A percentile compares a stretch with the other conserved stretches of the same genome.
These are phyloP conservation scores for Emericellopsis atlantica DNA, from an alignment of 2,329 filamentous ascomycete species.

Conservation along the genomic window DNA sequence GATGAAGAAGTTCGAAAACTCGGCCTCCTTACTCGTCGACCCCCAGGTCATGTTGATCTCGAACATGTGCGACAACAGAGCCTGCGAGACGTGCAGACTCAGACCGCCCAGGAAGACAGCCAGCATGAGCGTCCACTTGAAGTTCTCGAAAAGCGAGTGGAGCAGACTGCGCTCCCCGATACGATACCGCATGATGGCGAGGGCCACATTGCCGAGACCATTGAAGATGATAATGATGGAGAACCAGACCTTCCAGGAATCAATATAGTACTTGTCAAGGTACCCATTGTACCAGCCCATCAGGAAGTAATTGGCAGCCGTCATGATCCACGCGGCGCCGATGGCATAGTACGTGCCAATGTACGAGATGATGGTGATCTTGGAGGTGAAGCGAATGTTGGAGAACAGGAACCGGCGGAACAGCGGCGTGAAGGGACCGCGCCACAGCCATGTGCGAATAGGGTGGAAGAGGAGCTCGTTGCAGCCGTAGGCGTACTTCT, in stretches of 20 bases:
- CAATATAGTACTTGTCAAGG: conserved; percentile 69
- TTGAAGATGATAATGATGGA: conserved; percentile 70
- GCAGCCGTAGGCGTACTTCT: conserved; percentile 78
- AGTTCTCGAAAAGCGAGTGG: conserved; percentile 45
- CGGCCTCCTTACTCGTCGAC: conserved; percentile 70
- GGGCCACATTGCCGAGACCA: conserved; percentile 57
- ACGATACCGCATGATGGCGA: conserved; percentile 63
- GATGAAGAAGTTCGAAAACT: conserved; percentile 74
- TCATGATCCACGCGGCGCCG: conserved; percentile 63
- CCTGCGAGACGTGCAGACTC: conserved; percentile 69
- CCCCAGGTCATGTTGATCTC: conserved; percentile 81
- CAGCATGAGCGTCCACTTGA: conserved; percentile 63
- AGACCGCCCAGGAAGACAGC: conserved; percentile 76
- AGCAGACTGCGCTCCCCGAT: conserved; percentile 50
- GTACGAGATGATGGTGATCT: conserved; percentile 65
- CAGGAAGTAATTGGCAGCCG: conserved; percentile 61
- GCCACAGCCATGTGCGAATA: conserved; percentile 57
- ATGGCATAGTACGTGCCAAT: conserved; percentile 75
- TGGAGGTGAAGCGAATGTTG: conserved; percentile 62
- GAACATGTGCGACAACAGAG: conserved; percentile 71
- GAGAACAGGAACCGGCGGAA: conserved; percentile 64
- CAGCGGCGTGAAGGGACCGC: conserved; percentile 66
- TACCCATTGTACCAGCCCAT: conserved; percentile 67
- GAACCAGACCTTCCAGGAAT: conserved; percentile 71
- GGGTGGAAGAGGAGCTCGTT: conserved; percentile 75